Evolutionary conservation across 2,329 filamentous ascomycete genomes (phyloP).

Genomic region (Didymella sp.): DNA sequence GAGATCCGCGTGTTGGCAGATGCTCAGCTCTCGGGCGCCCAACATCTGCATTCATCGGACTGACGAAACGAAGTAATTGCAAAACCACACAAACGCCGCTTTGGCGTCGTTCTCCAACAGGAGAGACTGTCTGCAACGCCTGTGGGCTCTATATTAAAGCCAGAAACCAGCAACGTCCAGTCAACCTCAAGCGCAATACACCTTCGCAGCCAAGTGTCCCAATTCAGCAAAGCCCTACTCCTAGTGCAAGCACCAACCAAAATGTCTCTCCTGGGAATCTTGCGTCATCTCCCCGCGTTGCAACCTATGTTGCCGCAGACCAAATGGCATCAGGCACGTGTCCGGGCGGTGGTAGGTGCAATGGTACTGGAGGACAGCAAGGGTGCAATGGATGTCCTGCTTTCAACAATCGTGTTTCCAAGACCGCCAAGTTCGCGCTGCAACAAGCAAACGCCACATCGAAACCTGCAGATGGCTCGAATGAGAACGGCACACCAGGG

Average conservation of each 20-base stretch:
- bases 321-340: slow-evolving; percentile 83
- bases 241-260: slow-evolving; percentile 48
- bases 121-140: slow-evolving; percentile 96
- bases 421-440: slow-evolving; percentile 75
- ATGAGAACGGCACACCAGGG: slow-evolving; percentile 24
- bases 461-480: slow-evolving; percentile 23
- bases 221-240: slow-evolving; percentile 51
- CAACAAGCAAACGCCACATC: slow-evolving; percentile 50
- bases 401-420: slow-evolving; percentile 95
- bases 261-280: slow-evolving; percentile 50
- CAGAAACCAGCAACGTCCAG: slow-evolving; percentile 87
- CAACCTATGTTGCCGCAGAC: slow-evolving; percentile 80
- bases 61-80: slow-evolving; percentile 74
- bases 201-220: slow-evolving; percentile 41
- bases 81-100: slow-evolving; percentile 91
- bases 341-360: slow-evolving; percentile 92
- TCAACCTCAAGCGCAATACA: slow-evolving; percentile 82
- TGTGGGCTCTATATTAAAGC: slow-evolving; percentile 95
- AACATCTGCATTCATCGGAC: slow-evolving; percentile 15
- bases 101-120: slow-evolving; percentile 91
- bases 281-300: slow-evolving; percentile 53
- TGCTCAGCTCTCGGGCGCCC: not conserved
- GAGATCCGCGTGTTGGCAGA: not conserved
- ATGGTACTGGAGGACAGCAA: slow-evolving; percentile 93
- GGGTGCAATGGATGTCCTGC: slow-evolving; percentile 95